phyloP scores from a whole-genome alignment of 345 rosid species.

The Arabis hirsuta region DNA sequence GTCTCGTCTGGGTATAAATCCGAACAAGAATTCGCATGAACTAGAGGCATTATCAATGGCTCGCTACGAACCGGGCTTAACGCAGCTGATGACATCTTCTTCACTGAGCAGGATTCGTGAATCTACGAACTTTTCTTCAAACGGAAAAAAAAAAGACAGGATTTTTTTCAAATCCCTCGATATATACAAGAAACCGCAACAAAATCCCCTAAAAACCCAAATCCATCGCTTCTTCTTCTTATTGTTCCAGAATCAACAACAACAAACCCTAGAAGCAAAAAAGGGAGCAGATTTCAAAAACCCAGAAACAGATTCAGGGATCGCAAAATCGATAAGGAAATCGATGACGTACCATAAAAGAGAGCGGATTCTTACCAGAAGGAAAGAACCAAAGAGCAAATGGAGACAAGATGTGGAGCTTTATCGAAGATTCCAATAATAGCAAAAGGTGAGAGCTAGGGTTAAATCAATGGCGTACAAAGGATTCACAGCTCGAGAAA shows the following conservation, averaged over 20 bases:
- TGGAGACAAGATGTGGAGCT: conserved; percentile 31
- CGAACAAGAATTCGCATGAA: conserved; percentile 36
- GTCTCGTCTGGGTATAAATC: conserved; percentile 49
- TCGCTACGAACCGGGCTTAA: conserved; percentile 48
- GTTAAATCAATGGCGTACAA: conserved; percentile 34
- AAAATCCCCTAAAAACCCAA: conserved; percentile 34
- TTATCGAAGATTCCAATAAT: conserved; percentile 34
- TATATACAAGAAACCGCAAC: conserved; percentile 28
- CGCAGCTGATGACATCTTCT: conserved; percentile 62
- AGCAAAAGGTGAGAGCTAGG: conserved; percentile 23
- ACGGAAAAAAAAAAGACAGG: not conserved
- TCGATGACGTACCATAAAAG: conserved; percentile 26
- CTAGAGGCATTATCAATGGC: conserved; percentile 40
- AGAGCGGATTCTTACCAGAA: conserved; percentile 49
- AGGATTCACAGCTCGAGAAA: conserved; percentile 35
- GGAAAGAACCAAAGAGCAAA: conserved; percentile 40
- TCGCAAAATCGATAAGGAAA: not conserved
- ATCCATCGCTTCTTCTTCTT: conserved; percentile 27
- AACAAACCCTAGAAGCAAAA: conserved; percentile 24
- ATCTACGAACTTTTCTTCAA: not conserved
- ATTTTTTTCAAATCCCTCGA: conserved; percentile 18
- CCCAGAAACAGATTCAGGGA: conserved; percentile 23
- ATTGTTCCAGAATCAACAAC: conserved; percentile 7
- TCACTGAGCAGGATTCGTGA: not conserved
- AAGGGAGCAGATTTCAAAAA: conserved; percentile 18